Base-by-base conservation (phyloP, 306 rosid genomes). In the Malus asiatica region DNA sequence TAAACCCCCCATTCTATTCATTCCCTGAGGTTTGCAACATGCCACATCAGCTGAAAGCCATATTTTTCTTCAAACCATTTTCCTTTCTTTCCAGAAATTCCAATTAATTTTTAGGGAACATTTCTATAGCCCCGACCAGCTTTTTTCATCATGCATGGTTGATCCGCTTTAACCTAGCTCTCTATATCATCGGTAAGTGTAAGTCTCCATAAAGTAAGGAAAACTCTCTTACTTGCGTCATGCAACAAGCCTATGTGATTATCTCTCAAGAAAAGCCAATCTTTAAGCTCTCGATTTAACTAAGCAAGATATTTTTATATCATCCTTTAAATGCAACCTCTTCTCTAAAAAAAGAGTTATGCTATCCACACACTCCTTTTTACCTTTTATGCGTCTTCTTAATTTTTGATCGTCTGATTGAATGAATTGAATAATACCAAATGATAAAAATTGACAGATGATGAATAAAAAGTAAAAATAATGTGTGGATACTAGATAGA, bases 241-340 rank as follows among this genome's bases (percentile, higher is more conserved):
- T 27, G 61, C 20, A 67, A 70, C 79, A 70, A 64, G 61, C 81
- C 88, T 88, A 87, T 87, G 90, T 87, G 89, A 77, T 73, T 85
- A 82, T 76, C 76, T 83, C 84, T 83, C 55, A 27, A 68, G 66
- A 78, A 85, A 79, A 84, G 82, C 75, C 30, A 4, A 12, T 16
- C 10, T 77, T 69, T 22, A 66, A 73, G 61, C 73, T 71, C 72
- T 52, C 64, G 52, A 75, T 70, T 76, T 80, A 72, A 72, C 79
- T 63, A 76, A 59, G 71, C 81, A 68, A 71, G 46, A 63, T 76
- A 42, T 70, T 60, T 44, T 35, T 76, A 71, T 59, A 38, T 76
- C 75, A 51, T 22, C 70, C 35, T 23, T 30, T 70, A 29, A 25
- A 19, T 70, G 48, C 22, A 35, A 35, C 23, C 53, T n/a, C 33